Evolutionary conservation across 345 rosid species (phyloP).

Genomic region (Balakata baccata): DNA sequence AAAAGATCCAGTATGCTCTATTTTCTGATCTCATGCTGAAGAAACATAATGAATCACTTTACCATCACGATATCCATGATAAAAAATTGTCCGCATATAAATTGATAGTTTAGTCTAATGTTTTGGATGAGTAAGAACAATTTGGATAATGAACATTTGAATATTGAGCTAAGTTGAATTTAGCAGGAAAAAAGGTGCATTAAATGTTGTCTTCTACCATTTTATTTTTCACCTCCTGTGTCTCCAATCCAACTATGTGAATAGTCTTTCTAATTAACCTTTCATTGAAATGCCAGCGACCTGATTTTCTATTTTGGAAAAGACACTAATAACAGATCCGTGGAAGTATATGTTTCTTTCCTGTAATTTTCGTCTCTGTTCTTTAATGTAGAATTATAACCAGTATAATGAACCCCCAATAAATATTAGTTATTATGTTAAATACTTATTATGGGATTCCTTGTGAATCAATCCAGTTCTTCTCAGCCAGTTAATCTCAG

Average conservation of each 20-base stretch:
- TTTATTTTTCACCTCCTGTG: neutral
- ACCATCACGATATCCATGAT: neutral
- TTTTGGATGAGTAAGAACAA: neutral
- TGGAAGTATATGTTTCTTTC: no score
- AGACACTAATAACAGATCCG: neutral
- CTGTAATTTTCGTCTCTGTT: no score
- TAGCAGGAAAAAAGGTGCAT: neutral
- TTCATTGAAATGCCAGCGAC: neutral
- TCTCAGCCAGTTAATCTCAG: neutral
- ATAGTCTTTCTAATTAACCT: neutral
- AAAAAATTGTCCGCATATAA: neutral
- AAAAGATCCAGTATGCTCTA: conserved; percentile 51
- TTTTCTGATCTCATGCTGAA: conserved; percentile 6
- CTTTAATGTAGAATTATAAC: no score
- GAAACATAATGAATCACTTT: neutral
- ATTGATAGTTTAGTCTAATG: neutral
- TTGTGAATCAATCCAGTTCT: neutral
- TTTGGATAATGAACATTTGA: neutral
- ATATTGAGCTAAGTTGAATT: neutral
- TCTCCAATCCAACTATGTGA: neutral
- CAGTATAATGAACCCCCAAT: no score
- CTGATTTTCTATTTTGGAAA: neutral
- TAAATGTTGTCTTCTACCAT: neutral
- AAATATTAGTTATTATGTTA: no score
- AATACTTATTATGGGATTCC: neutral